Base-by-base conservation (phyloP, 2,329 filamentous ascomycete species). In the Teratosphaeria viscida region DNA sequence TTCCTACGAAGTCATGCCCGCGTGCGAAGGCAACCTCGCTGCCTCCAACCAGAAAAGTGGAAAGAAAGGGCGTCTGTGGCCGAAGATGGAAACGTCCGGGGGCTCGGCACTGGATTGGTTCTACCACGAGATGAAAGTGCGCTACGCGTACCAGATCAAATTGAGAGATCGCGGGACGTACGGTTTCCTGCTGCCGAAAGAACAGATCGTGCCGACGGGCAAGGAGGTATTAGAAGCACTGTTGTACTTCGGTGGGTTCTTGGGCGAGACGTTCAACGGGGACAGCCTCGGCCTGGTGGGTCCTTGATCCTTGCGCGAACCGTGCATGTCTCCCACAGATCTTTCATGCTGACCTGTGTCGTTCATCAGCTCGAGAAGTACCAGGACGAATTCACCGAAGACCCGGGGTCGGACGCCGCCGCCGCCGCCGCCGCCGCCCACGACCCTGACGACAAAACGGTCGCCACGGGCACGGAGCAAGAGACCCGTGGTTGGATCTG, bases 71-170 rank as follows among this genome's bases (percentile, higher is more conserved):
- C 27, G 23, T 8, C 62, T 76, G 5, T 75, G 78, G 26, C 78
- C 79, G 2, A 78, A 84, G 47, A 83, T 92, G 63, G 89, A 94
- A 70, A 82, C 82, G 0, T 85, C 86, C 3, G 92, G 92, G 47
- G 92, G 92, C 2, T 92, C 89, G 55, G 90, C 89, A 1, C 84
- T 97, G 52, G 94, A 97, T 74, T 97, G 89, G 85, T 96, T 99
- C 74, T 96, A 95, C 72, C 89, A 95, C 67, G 88, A 95, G 68
- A 75, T 97, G 62, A 79, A 81, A 54, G 89, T 92, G 19, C 85
- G 84, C 63, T 56, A 90, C 72, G 89, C 90, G 60, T 97, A 95
- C 72, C 94, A 97, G 78, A 87, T 94, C 75, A 97, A 97, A 76
- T 79, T 99, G 32, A 82, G 94, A 55, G 94, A 99, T 72, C 94